Evolutionary conservation across 2,329 filamentous ascomycete genomes (phyloP).

Genomic region (Aspergillus uvarum): DNA sequence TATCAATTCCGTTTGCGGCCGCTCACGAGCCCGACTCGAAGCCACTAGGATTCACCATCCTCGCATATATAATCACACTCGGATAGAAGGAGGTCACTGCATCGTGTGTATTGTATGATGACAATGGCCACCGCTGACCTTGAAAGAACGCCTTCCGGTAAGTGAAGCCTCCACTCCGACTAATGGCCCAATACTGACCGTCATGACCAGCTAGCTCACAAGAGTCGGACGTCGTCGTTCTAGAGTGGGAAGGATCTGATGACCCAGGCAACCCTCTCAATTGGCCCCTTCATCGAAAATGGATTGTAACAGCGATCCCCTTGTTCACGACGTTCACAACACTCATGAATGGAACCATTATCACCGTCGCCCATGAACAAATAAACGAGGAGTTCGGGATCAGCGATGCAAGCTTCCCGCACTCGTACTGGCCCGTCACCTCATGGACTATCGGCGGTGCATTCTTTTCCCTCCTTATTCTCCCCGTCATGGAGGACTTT

Average conservation of each 20-base stretch:
- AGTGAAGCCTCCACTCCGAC: not conserved
- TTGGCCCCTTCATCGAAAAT: conserved; percentile 20
- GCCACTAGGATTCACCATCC: not conserved
- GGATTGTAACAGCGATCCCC: conserved; percentile 18
- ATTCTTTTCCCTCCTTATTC: conserved; percentile 18
- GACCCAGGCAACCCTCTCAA: conserved; percentile 22
- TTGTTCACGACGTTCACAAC: conserved; percentile 19
- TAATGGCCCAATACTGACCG: not conserved
- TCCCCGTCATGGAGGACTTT: conserved; percentile 23
- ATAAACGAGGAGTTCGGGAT: conserved; percentile 20
- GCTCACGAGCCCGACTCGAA: not conserved
- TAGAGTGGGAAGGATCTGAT: conserved; percentile 12
- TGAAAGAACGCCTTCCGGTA: not conserved
- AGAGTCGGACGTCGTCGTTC: conserved; percentile 23
- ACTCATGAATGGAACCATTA: conserved; percentile 23
- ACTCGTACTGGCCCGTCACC: conserved; percentile 23
- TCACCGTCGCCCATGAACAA: conserved; percentile 19
- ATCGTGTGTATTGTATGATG: not conserved
- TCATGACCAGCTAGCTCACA: not conserved
- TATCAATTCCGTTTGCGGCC: not conserved
- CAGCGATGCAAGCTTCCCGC: conserved; percentile 17
- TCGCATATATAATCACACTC: not conserved
- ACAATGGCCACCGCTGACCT: not conserved
- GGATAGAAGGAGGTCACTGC: not conserved
- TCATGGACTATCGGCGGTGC: conserved; percentile 23